A percentile compares a stretch with the other conserved stretches of the same genome.
phyloP scores from a whole-genome alignment of 2,329 filamentous ascomycete genomes.

The Apiospora aurea region DNA sequence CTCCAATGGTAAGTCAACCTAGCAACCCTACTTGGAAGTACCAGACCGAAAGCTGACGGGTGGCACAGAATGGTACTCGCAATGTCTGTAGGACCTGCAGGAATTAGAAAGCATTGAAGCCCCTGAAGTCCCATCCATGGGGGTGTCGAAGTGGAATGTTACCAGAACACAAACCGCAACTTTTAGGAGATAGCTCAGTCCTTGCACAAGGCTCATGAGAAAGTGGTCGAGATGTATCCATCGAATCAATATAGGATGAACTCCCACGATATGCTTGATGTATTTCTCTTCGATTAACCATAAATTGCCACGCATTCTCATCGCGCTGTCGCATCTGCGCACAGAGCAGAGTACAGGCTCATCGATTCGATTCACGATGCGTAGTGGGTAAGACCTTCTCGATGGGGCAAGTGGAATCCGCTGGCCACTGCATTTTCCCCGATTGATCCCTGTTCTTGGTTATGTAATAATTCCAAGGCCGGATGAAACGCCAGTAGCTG shows the following conservation, averaged over 20 bases:
- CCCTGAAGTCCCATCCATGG: not conserved
- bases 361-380: not conserved
- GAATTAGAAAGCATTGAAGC: not conserved
- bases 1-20: not conserved
- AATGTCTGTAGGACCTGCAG: slow-evolving; percentile 3
- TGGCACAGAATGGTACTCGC: slow-evolving; percentile 6
- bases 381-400: not conserved
- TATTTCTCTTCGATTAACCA: not conserved
- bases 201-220: not conserved
- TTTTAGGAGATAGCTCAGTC: not conserved
- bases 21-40: not conserved
- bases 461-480: slow-evolving; percentile 2
- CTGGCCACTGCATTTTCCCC: not conserved
- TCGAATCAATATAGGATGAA: not conserved
- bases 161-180: not conserved
- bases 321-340: not conserved
- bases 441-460: slow-evolving; percentile 7
- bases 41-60: not conserved
- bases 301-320: not conserved
- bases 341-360: not conserved
- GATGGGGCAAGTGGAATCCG: slow-evolving; percentile 15
- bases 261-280: not conserved
- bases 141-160: not conserved
- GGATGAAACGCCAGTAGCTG: slow-evolving; percentile 7
- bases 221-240: not conserved